Evolutionary conservation across 176 grass and related monocot species (phyloP).

Genomic region (Carex scoparia): DNA sequence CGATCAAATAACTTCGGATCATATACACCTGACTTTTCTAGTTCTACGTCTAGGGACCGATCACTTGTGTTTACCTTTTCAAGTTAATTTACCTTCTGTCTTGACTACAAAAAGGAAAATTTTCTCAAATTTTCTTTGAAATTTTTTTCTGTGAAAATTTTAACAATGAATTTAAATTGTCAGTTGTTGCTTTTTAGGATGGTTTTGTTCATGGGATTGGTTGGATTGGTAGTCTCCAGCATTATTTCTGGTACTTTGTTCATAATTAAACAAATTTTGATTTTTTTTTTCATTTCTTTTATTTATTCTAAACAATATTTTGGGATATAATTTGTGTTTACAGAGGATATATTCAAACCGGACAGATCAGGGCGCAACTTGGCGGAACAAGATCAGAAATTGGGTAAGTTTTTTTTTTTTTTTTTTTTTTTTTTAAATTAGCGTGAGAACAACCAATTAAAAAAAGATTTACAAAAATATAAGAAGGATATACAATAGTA

Average conservation of each 20-base stretch:
- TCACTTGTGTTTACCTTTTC: not conserved
- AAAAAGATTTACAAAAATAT: not conserved
- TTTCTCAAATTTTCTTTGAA: not conserved
- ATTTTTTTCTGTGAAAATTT: not conserved
- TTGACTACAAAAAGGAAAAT: conserved; percentile 5
- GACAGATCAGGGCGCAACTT: not conserved
- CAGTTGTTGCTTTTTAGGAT: conserved; percentile 13
- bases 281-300: not conserved
- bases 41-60: not conserved
- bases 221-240: conserved; percentile 12
- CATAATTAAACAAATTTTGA: not conserved
- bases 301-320: not conserved
- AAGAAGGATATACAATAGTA: not conserved
- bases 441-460: not conserved
- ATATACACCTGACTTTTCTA: not conserved
- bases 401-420: not conserved
- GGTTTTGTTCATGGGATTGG: conserved; percentile 12
- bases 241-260: conserved; percentile 16
- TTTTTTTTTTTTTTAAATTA: not conserved
- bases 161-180: not conserved
- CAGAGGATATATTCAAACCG: not conserved
- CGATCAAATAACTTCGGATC: not conserved
- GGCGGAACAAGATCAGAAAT: not conserved
- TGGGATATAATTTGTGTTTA: not conserved
- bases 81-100: not conserved